Evolutionary conservation across 164 flowering plant genomes (phyloP), one percentile per base, ranked within the genome.

Genomic region (Vitis amurensis): DNA sequence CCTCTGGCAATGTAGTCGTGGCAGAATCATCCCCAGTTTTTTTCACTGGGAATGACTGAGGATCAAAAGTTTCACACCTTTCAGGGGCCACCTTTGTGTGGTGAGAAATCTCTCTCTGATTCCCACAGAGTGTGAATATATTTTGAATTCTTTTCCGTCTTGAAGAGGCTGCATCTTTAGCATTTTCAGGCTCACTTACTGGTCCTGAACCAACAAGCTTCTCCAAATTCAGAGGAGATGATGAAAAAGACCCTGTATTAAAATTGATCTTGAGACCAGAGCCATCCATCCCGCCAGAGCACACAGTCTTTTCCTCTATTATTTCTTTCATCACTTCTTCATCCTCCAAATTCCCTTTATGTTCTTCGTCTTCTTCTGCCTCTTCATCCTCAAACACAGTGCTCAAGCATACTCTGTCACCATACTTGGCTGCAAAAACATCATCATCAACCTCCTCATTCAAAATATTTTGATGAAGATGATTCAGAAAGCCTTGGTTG

Each of bases 51-150:
- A 73, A 68, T 58, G 75, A 68, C 47, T 29, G 70, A 50, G 57
- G 48, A 8, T 79, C 81, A 64, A 50, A 29, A 58, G 74, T 65
- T 60, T 80, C 85, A 30, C 76, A 13, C 59, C 55, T 73, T 55
- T 70, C 52, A 49, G 85, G 78, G 14, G 74, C 74, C 6, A 6
- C 44, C 44, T 71, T 72, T 16, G 68, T 74, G 51, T 86, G 80
- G 49, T 89, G 91, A 53, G 86, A 77, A 17, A 91, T 85, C 81
- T 95, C 98, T 66, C 99, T 89, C 61, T 90, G 75, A 72, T 88
- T 88, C 70, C 99, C 99, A 71, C 99, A 95, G 11, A 95, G 96
- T 44, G 93, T 85, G 73, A 93, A 93, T 37, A 95, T 93, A 71
- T 91, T 93, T 56, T 95, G 94, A 31, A 95, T 93, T 73, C 94